Evolutionary conservation across 768 basidiomycete species (phyloP).

Genomic region (Pleurotus ostreatus): DNA sequence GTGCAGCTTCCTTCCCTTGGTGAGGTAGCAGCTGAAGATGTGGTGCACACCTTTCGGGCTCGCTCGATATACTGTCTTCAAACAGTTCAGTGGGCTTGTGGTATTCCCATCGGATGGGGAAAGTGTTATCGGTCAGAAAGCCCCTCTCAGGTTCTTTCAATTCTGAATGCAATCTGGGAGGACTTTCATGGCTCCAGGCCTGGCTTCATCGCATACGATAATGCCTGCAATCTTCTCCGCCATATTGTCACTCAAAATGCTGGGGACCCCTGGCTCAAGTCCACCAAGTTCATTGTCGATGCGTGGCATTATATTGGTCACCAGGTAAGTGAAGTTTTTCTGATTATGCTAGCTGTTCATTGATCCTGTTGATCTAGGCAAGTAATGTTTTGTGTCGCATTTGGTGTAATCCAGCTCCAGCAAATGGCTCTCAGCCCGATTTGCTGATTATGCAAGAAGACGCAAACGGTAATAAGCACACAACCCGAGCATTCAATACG

Average conservation of each 20-base stretch:
- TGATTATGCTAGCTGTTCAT: too few relatives aligned
- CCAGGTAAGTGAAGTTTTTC: background rate
- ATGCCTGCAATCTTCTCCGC: constrained; percentile 17
- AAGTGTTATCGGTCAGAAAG: constrained; percentile 21
- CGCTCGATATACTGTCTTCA: constrained; percentile 14
- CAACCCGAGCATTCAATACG: constrained; percentile 20
- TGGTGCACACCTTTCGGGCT: constrained; percentile 11
- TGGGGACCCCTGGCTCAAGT: constrained; percentile 11
- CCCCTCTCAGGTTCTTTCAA: constrained; percentile 16
- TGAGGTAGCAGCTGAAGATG: constrained; percentile 8
- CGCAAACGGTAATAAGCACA: constrained; percentile 12
- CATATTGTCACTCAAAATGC: constrained; percentile 20
- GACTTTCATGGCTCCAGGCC: constrained; percentile 9
- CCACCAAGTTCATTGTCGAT: constrained; percentile 18
- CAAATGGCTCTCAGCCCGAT: constrained; percentile 18
- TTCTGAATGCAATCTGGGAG: constrained; percentile 15
- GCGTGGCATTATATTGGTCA: constrained; percentile 24
- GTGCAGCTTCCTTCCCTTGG: constrained; percentile 10
- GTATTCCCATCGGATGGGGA: constrained; percentile 18
- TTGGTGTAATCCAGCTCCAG: constrained; percentile 19
- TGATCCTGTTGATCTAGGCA: background rate
- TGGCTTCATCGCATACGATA: constrained; percentile 17
- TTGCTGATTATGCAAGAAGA: constrained; percentile 11
- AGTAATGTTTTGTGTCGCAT: constrained; percentile 14
- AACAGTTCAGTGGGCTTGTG: constrained; percentile 22